These are phyloP conservation scores for Mucor circinelloides DNA, from an alignment of 371 early-diverging fungal species.

Conservation along the genomic window DNA sequence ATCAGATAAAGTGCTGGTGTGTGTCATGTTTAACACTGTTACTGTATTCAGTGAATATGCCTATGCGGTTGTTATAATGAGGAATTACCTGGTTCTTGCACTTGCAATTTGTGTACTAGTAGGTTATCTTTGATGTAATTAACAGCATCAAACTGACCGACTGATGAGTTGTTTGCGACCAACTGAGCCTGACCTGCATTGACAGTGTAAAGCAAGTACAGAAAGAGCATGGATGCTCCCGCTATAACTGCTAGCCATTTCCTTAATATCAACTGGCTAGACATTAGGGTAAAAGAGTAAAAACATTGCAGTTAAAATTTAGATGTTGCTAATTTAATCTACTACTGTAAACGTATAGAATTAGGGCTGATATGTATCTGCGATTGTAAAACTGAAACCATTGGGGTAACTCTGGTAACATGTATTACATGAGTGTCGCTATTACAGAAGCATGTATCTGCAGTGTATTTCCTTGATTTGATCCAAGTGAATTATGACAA, in stretches of 20 bases:
- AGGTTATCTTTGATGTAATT: background rate
- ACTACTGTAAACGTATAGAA: background rate
- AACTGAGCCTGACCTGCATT: too few relatives aligned
- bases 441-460: too few relatives aligned
- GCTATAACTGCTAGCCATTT: too few relatives aligned
- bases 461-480: too few relatives aligned
- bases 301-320: background rate
- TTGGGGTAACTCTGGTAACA: too few relatives aligned
- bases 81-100: slow-evolving; percentile 11
- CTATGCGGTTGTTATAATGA: background rate
- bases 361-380: background rate
- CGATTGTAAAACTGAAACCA: background rate
- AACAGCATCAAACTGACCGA: background rate
- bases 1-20: background rate
- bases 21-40: background rate
- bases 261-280: too few relatives aligned
- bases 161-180: background rate
- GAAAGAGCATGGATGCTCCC: too few relatives aligned
- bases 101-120: background rate
- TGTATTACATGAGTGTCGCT: too few relatives aligned
- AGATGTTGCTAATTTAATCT: background rate
- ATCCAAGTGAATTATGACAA: too few relatives aligned
- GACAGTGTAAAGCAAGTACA: too few relatives aligned
- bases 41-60: background rate
- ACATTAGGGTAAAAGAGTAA: background rate